Conservation (phyloP, 331 rosid species). For the Quercus phellos region DNA sequence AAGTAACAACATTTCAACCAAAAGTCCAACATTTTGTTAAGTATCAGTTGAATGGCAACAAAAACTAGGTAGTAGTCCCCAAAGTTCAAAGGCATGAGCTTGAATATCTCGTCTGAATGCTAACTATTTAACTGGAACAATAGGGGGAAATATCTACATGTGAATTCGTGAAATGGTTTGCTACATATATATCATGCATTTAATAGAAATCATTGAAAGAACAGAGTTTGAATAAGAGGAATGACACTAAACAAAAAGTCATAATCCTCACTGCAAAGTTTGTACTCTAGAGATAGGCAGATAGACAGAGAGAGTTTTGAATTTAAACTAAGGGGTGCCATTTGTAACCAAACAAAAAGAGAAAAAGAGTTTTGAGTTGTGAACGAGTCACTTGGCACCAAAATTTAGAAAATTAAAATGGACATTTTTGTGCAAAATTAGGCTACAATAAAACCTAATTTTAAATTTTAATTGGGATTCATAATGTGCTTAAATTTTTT, state of each 20-base stretch:
- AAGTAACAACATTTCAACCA: slow-evolving; percentile 48
- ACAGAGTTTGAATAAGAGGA: background rate
- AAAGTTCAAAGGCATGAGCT: slow-evolving; percentile 50
- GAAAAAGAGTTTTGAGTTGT: too few relatives aligned
- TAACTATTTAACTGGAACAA: slow-evolving; percentile 44
- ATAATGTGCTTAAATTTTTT: too few relatives aligned
- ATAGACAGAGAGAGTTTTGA: too few relatives aligned
- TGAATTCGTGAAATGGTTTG: slow-evolving; percentile 9
- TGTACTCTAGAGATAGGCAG: too few relatives aligned
- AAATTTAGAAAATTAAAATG: too few relatives aligned
- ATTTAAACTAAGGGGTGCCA: too few relatives aligned
- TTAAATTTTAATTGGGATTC: too few relatives aligned
- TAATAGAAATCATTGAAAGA: slow-evolving; percentile 12
- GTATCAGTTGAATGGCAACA: slow-evolving; percentile 78
- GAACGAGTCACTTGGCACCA: too few relatives aligned
- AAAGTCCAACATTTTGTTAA: slow-evolving; percentile 34
- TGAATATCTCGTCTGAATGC: slow-evolving; percentile 43
- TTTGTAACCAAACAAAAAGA: too few relatives aligned
- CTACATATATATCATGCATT: background rate
- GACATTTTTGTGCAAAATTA: too few relatives aligned
- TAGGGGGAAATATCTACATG: background rate
- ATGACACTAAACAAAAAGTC: background rate
- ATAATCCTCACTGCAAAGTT: background rate
- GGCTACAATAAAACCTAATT: too few relatives aligned
- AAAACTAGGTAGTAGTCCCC: slow-evolving; percentile 80